Percentiles rank a stretch among this genome's conserved stretches.
Conservation (phyloP, 192 early-diverging fungal species). For the Linnemannia elongata region DNA sequence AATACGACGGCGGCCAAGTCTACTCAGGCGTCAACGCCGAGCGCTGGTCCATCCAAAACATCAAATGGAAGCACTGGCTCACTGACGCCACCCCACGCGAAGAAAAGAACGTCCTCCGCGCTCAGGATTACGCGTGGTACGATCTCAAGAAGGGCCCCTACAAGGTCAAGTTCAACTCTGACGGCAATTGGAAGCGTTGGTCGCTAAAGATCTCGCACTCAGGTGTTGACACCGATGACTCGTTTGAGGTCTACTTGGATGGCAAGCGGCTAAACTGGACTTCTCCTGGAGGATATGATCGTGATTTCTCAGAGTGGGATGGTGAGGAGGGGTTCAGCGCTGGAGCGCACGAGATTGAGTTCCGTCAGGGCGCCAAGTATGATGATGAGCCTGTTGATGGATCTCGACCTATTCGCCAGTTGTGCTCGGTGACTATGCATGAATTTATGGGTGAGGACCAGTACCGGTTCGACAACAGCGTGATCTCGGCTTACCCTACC, state of each 20-base stretch:
- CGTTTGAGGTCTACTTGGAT: conserved; percentile 65
- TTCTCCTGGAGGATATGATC: conserved; percentile 62
- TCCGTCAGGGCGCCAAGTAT: conserved; percentile 61
- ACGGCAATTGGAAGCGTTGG: conserved; percentile 67
- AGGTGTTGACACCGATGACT: conserved; percentile 64
- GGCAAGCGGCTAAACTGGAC: conserved; percentile 66
- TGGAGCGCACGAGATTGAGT: conserved; percentile 62
- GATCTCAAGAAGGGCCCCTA: conserved; percentile 70
- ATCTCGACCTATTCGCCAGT: conserved; percentile 67
- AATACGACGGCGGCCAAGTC: conserved; percentile 52
- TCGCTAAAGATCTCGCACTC: conserved; percentile 67
- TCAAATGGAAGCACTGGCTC: conserved; percentile 74
- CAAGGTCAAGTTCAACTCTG: conserved; percentile 62
- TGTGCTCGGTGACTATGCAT: conserved; percentile 69
- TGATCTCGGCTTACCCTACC: conserved; percentile 68
- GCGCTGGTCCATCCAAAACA: conserved; percentile 57
- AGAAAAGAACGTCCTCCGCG: conserved; percentile 56
- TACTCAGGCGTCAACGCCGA: conserved; percentile 69
- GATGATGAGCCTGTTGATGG: conserved; percentile 46
- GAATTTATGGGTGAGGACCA: conserved; percentile 65
- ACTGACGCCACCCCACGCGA: conserved; percentile 53
- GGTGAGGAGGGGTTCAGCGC: conserved; percentile 56
- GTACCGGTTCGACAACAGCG: conserved; percentile 55
- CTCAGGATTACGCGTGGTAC: conserved; percentile 73
- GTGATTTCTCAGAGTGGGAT: conserved; percentile 64